A percentile compares a stretch with the other conserved stretches of the same genome.
Conservation (phyloP, 2,329 filamentous ascomycete species). For the Ustulina deusta region DNA sequence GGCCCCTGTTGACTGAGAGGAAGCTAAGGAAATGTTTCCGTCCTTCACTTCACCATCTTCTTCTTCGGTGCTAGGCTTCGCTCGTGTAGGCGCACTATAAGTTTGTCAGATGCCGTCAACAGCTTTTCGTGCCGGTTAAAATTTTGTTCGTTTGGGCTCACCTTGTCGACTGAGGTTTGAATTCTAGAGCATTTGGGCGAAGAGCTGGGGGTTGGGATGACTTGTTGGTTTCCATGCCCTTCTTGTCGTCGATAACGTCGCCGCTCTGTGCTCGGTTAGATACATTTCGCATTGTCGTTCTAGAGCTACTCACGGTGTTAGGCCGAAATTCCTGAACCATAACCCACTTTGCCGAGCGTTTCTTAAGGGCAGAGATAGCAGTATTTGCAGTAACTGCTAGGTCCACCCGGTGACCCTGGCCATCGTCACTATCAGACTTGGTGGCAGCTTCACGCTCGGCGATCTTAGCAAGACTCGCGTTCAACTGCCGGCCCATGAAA, state of each 20-base stretch:
- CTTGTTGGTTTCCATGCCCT: constrained; percentile 52
- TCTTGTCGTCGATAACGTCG: constrained; percentile 55
- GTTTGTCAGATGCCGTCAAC: constrained; percentile 36
- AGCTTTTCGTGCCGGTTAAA: background rate
- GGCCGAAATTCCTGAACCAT: constrained; percentile 79
- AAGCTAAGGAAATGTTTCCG: constrained; percentile 52
- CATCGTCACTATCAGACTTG: constrained; percentile 61
- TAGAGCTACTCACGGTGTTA: constrained; percentile 65
- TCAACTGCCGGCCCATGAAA: constrained; percentile 81
- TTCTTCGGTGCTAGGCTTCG: constrained; percentile 61
- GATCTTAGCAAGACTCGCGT: constrained; percentile 74
- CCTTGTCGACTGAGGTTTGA: constrained; percentile 66
- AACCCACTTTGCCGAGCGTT: constrained; percentile 75
- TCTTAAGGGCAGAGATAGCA: constrained; percentile 76
- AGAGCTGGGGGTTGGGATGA: constrained; percentile 60
- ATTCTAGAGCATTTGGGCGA: constrained; percentile 71
- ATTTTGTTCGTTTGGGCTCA: constrained; percentile 39
- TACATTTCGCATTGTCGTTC: constrained; percentile 25
- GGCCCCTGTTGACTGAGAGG: constrained; percentile 32
- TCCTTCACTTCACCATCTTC: constrained; percentile 82
- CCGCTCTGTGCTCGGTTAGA: constrained; percentile 57
- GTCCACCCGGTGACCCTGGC: constrained; percentile 75
- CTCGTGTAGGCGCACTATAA: constrained; percentile 45
- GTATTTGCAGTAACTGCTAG: constrained; percentile 79
- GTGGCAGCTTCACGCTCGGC: constrained; percentile 69